These are phyloP conservation scores for Aspergillus thermomutatus DNA, from an alignment of 2,329 filamentous ascomycete species.

Conservation along the genomic window DNA sequence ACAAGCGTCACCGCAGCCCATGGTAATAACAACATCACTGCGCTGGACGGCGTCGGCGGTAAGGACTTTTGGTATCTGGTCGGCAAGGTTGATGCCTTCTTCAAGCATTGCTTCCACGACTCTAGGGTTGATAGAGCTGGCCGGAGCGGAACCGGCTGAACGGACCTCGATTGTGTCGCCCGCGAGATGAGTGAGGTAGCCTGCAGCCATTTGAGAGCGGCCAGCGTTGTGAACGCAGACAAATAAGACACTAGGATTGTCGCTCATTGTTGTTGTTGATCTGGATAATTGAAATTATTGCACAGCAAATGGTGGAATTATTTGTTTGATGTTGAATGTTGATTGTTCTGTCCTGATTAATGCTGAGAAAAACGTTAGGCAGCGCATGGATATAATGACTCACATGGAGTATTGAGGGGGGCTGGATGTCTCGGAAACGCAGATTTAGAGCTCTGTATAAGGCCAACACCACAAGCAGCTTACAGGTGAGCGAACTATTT, in stretches of 20 bases:
- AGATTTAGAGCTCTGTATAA: too few relatives aligned
- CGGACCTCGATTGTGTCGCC: conserved; percentile 18
- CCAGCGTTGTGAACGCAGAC: conserved; percentile 28
- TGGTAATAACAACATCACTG: conserved; percentile 26
- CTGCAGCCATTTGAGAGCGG: conserved; percentile 25
- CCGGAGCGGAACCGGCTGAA: conserved; percentile 26
- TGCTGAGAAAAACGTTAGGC: too few relatives aligned
- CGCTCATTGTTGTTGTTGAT: conserved; percentile 20
- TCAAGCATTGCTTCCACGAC: conserved; percentile 25
- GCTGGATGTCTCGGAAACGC: too few relatives aligned
- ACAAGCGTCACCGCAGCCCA: conserved; percentile 27
- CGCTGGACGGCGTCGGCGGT: conserved; percentile 18
- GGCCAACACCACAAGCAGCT: too few relatives aligned
- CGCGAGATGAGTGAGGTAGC: conserved; percentile 14
- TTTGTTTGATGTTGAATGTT: too few relatives aligned
- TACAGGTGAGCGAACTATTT: too few relatives aligned
- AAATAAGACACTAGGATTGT: conserved; percentile 23
- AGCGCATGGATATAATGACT: too few relatives aligned
- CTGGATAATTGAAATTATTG: too few relatives aligned
- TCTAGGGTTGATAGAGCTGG: conserved; percentile 20
- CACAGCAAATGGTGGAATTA: too few relatives aligned
- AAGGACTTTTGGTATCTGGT: conserved; percentile 23
- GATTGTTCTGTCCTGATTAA: too few relatives aligned
- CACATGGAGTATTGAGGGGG: too few relatives aligned
- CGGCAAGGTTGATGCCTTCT: conserved; percentile 23